These are phyloP conservation scores for Penicillium soppii DNA, from an alignment of 495 filamentous ascomycete species.

Conservation along the genomic window DNA sequence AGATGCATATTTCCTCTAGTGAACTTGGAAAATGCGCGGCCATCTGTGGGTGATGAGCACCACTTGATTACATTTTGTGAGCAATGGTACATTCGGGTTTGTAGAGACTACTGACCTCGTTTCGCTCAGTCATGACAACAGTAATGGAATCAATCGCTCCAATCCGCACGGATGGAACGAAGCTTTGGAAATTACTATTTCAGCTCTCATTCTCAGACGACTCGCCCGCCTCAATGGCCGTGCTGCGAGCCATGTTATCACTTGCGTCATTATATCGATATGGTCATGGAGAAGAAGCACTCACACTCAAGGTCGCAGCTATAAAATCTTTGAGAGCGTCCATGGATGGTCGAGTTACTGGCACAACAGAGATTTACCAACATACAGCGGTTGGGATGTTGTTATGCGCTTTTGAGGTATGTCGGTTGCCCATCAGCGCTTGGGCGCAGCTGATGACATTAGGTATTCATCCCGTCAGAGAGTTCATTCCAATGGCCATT, in stretches of 20 bases:
- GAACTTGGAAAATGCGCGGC: conserved; percentile 3
- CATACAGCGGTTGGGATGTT: conserved; percentile 11
- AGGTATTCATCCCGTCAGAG: conserved; percentile 6
- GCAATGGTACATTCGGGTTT: neutral
- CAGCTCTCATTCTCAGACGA: conserved; percentile 12
- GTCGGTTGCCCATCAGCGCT: neutral
- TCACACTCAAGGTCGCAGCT: conserved; percentile 10
- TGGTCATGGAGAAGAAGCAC: conserved; percentile 1
- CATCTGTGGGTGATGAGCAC: neutral
- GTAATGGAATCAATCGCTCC: neutral
- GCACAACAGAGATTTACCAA: conserved; percentile 11
- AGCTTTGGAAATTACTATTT: conserved; percentile 10
- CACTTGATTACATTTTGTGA: conserved; percentile 3
- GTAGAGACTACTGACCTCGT: neutral
- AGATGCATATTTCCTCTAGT: neutral
- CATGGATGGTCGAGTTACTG: neutral
- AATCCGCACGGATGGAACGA: conserved; percentile 4
- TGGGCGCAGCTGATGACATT: neutral
- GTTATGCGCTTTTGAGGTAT: conserved; percentile 14
- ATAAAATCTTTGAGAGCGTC: conserved; percentile 2
- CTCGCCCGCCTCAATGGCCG: conserved; percentile 10
- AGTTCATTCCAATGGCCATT: conserved; percentile 14
- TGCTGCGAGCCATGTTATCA: conserved; percentile 11
- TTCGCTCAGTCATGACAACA: neutral
- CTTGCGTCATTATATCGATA: conserved; percentile 11